Conservation (phyloP, 331 rosid species). For the Acacia pycnantha region DNA sequence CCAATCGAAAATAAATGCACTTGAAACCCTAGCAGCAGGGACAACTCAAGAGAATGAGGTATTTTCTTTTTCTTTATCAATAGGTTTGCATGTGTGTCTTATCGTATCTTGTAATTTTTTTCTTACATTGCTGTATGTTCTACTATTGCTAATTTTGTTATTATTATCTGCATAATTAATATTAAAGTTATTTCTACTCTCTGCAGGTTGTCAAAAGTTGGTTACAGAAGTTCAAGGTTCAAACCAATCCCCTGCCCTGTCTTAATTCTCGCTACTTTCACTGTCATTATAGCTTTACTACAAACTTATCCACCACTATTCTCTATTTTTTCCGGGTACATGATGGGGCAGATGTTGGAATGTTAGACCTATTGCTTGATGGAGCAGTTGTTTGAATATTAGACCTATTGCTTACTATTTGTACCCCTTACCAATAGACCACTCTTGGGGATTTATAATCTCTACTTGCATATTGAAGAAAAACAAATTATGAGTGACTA, state of each 20-base stretch:
- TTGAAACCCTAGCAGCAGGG: constrained; percentile 82
- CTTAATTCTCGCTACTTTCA: constrained; percentile 11
- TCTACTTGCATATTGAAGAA: not conserved
- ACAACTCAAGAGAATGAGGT: constrained; percentile 89
- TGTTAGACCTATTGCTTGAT: not conserved
- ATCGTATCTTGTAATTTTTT: not conserved
- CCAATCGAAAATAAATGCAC: constrained; percentile 67
- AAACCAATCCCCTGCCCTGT: constrained; percentile 25
- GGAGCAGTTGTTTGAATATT: not conserved
- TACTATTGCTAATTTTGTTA: not conserved
- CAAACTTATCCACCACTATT: constrained; percentile 7
- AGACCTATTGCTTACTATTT: not conserved
- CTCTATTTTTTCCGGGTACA: not conserved
- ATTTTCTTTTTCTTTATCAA: constrained; percentile 29
- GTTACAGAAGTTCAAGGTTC: constrained; percentile 85
- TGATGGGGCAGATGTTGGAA: not conserved
- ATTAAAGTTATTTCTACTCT: constrained; percentile 27
- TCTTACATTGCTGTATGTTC: not conserved
- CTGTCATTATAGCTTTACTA: constrained; percentile 10
- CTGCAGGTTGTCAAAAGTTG: constrained; percentile 70
- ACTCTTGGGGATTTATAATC: not conserved
- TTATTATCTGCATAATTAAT: constrained; percentile 24
- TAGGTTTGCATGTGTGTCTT: constrained; percentile 18
- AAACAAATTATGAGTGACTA: constrained; percentile 4
- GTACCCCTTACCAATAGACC: not conserved